phyloP scores from a whole-genome alignment of 2,329 filamentous ascomycete species.

The Penicillium sp. region DNA sequence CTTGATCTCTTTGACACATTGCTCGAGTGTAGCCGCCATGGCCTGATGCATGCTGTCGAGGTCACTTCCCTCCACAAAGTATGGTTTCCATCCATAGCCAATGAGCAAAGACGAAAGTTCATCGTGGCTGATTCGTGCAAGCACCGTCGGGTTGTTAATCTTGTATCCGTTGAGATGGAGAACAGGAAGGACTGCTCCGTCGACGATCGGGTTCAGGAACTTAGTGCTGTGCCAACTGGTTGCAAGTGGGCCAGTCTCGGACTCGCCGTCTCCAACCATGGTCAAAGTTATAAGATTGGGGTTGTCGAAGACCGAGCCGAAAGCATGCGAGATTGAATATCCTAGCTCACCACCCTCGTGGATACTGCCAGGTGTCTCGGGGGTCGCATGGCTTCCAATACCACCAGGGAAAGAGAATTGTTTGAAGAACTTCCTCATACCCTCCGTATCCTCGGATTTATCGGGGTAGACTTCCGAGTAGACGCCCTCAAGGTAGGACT shows the following conservation, averaged over 20 bases:
- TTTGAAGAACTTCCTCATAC: constrained; percentile 75
- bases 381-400: constrained; percentile 73
- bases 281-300: constrained; percentile 72
- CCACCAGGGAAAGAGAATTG: constrained; percentile 79
- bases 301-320: constrained; percentile 72
- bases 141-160: constrained; percentile 75
- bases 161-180: constrained; percentile 82
- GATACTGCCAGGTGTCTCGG: constrained; percentile 72
- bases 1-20: constrained; percentile 67
- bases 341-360: constrained; percentile 80
- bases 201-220: constrained; percentile 74
- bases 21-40: constrained; percentile 74
- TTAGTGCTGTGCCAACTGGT: constrained; percentile 81
- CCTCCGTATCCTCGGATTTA: constrained; percentile 65
- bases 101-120: constrained; percentile 68
- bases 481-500: constrained; percentile 73
- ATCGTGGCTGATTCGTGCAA: constrained; percentile 70
- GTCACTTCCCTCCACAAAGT: constrained; percentile 76
- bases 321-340: constrained; percentile 77
- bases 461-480: constrained; percentile 76
- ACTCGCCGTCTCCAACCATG: constrained; percentile 77
- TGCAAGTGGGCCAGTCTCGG: constrained; percentile 76
- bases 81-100: constrained; percentile 76
- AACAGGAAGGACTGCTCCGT: constrained; percentile 74
- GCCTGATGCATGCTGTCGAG: constrained; percentile 74